Evolutionary conservation across 2,329 filamentous ascomycete species (phyloP).

Genomic region (Lasiodiplodia theobromae): DNA sequence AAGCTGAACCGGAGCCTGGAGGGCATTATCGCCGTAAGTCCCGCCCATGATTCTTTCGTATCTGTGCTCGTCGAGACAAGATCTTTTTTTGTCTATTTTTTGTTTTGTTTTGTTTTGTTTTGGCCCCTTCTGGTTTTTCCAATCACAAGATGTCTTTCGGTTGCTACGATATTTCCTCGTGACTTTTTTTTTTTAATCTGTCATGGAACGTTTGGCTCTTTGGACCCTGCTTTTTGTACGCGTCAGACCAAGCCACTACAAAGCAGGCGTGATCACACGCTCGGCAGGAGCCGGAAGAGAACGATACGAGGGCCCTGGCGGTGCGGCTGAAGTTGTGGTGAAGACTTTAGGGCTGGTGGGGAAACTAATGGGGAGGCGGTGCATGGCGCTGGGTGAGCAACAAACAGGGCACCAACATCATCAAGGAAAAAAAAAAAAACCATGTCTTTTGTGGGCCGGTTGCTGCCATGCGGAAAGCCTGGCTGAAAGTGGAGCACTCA

Average conservation of each 20-base stretch:
- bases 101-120: neutral
- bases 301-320: neutral
- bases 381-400: constrained; percentile 7
- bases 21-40: constrained; percentile 81
- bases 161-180: too few relatives aligned
- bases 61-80: neutral
- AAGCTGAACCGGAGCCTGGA: constrained; percentile 92
- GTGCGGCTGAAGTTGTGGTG: constrained; percentile 11
- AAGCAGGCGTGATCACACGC: neutral
- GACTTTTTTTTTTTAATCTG: neutral
- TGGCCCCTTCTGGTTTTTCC: too few relatives aligned
- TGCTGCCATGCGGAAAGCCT: neutral
- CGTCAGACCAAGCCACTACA: neutral
- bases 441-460: neutral
- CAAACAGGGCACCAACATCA: neutral
- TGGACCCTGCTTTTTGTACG: too few relatives aligned
- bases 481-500: neutral
- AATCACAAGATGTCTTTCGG: too few relatives aligned
- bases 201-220: too few relatives aligned
- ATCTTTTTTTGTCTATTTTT: neutral
- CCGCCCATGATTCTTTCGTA: neutral
- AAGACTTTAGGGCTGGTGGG: constrained; percentile 5
- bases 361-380: neutral
- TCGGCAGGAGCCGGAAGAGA: neutral
- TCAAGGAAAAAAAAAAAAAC: neutral